Base-by-base conservation (phyloP, 352 stramenopile genomes). In the Phytophthora brassicae region DNA sequence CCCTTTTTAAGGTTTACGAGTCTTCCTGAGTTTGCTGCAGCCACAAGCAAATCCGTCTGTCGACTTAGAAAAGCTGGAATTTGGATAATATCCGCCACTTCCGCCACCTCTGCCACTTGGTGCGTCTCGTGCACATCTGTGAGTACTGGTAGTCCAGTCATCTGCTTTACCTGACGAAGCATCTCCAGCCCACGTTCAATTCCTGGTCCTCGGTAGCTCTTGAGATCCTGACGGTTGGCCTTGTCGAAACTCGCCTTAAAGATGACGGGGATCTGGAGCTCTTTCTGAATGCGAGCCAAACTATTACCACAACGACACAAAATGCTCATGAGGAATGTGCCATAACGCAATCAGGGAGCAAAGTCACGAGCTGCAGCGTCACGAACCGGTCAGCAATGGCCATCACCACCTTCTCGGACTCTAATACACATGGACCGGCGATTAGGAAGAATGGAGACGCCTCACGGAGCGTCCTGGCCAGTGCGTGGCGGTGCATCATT, bases 211-310 rank as follows among this genome's bases (percentile, higher is more conserved):
- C 88, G 73, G 60, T 88, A 95, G 56, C 84, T 94, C 29, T 66
- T 72, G 29, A 94, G 64, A 41, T 93, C 79, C 64, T 95, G 86
- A 11, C 88, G 84, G 53, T 96, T 96, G 24, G 88, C 87, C 49
- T 96, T 96, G 74, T 96, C 88, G 52, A 94, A 96, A 55, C 86
- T 95, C 0, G 84, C 86, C 56, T 96, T 96, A 72, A 96, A 96
- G 54, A 96, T 68, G 24, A 94, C 79, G 7, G 84, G 84, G 53
- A 95, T 91, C 33, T 82, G 42, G 28, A 93, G 62, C 16, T 80
- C 51, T 35, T 74, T 62, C 46, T 86, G 75, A 26, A 95, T 63
- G 12, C 56, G 39, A 12, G 66, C 71, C 26, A 95, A 74, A 1
- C 84, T 94, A n/a, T n/a, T n/a, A 39, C n/a, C 49, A 48, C 19